Conservation (phyloP, 345 rosid genomes). For the Streptanthus diversifolius region DNA sequence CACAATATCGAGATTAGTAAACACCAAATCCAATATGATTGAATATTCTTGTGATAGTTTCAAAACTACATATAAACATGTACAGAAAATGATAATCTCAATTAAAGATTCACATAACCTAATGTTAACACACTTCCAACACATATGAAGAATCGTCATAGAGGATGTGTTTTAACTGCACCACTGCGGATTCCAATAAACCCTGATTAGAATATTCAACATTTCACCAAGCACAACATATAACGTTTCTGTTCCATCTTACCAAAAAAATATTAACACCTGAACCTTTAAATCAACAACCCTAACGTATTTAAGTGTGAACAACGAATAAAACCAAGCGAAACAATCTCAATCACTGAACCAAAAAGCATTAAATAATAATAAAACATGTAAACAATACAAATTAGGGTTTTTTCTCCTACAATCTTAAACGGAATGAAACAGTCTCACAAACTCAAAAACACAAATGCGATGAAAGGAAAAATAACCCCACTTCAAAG, state of each 20-base stretch:
- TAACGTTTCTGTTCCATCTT: background rate
- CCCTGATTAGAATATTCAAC: background rate
- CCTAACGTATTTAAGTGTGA: no score
- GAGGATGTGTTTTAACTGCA: background rate
- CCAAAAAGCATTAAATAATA: no score
- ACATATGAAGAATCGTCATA: background rate
- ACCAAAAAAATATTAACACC: background rate
- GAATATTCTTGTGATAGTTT: background rate
- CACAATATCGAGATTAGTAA: background rate
- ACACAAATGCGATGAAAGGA: background rate
- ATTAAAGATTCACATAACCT: constrained; percentile 8
- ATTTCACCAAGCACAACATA: background rate
- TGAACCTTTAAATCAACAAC: background rate
- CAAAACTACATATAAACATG: background rate
- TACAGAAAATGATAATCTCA: background rate
- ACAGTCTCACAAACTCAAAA: background rate
- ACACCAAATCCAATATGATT: constrained; percentile 12
- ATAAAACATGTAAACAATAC: no score
- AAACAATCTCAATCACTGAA: constrained; percentile 1
- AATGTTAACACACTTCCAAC: background rate
- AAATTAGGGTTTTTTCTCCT: background rate
- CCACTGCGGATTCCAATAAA: background rate
- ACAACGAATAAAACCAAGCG: no score
- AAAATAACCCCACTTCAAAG: constrained; percentile 47
- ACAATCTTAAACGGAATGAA: background rate